A percentile compares a stretch with the other conserved stretches of the same genome.
Evolutionary conservation across 768 basidiomycete genomes (phyloP).

Genomic region (Trametes villosa): DNA sequence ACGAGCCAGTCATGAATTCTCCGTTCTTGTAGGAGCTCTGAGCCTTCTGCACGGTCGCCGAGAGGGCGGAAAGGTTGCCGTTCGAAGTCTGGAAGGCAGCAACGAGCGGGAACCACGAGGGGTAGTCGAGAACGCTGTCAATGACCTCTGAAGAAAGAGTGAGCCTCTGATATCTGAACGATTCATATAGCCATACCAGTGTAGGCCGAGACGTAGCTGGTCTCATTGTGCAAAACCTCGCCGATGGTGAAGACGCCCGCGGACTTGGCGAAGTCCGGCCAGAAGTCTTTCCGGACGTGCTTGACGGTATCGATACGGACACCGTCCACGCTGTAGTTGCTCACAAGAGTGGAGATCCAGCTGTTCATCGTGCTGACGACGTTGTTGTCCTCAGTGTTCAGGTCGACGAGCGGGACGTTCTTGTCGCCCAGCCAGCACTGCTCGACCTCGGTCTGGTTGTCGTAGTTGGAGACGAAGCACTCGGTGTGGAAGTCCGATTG

Average conservation of each 20-base stretch:
- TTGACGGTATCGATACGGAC: conserved; percentile 64
- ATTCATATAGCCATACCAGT: conserved; percentile 39
- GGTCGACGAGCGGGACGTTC: conserved; percentile 56
- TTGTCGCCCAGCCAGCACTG: conserved; percentile 65
- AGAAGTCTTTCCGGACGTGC: conserved; percentile 57
- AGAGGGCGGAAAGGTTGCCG: conserved; percentile 40
- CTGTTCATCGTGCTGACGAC: conserved; percentile 48
- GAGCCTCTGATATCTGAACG: background rate
- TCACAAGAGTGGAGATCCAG: conserved; percentile 54
- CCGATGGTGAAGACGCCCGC: conserved; percentile 60
- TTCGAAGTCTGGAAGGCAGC: conserved; percentile 43
- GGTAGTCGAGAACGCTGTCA: conserved; percentile 53
- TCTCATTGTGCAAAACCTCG: conserved; percentile 52
- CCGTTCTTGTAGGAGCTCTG: conserved; percentile 47
- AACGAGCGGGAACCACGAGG: conserved; percentile 49
- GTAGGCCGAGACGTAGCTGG: conserved; percentile 44
- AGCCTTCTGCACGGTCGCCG: conserved; percentile 31
- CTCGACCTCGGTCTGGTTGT: conserved; percentile 53
- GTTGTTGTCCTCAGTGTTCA: conserved; percentile 55
- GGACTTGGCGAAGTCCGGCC: conserved; percentile 52
- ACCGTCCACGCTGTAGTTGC: conserved; percentile 55
- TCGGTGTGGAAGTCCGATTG: conserved; percentile 44
- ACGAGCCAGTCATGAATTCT: conserved; percentile 47
- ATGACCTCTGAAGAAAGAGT: conserved; percentile 39
- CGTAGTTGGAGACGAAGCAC: conserved; percentile 48